A percentile compares a stretch with the other conserved stretches of the same genome.
These are phyloP conservation scores for Blastocrithidia nonstop DNA, from an alignment of 208 protist species.

Conservation along the genomic window DNA sequence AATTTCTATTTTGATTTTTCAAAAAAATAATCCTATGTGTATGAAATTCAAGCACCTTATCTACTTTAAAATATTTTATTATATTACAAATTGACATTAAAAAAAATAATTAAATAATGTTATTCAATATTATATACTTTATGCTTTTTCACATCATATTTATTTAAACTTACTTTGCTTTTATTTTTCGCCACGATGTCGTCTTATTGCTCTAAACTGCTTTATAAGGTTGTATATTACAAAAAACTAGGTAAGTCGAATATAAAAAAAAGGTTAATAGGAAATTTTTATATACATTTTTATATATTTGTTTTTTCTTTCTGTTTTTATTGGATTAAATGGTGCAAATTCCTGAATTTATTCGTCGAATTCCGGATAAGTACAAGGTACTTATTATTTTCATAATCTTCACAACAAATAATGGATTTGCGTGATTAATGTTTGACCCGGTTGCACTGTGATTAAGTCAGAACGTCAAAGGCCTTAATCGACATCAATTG, in stretches of 20 bases:
- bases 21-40: no score
- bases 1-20: no score
- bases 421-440: conserved; percentile 81
- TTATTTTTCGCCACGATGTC: not conserved
- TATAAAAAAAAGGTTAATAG: not conserved
- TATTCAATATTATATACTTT: no score
- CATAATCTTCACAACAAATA: conserved; percentile 67
- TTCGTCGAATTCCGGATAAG: conserved; percentile 14
- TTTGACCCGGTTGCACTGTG: conserved; percentile 70
- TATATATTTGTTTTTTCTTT: not conserved
- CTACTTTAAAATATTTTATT: no score
- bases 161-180: not conserved
- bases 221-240: no score
- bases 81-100: no score
- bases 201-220: not conserved
- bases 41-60: no score
- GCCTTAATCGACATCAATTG: conserved; percentile 29
- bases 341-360: not conserved
- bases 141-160: no score
- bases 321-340: not conserved
- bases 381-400: conserved; percentile 71
- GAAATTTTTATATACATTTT: not conserved
- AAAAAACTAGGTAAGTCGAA: no score
- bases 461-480: conserved; percentile 47
- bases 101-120: no score